Evolutionary conservation across 257 asterid genomes (phyloP).

Genomic region (Prunella vulgaris): DNA sequence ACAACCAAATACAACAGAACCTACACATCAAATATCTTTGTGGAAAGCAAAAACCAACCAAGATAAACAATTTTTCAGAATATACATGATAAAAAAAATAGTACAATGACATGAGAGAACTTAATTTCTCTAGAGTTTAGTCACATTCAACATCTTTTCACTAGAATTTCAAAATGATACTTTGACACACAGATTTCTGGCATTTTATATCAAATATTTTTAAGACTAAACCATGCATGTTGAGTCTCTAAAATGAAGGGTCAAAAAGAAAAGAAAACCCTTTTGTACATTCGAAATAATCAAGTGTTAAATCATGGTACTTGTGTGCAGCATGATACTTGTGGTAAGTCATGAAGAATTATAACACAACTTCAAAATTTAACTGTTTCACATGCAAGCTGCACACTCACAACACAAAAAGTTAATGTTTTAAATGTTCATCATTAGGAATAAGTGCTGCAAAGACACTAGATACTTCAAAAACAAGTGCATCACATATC

Average conservation of each 20-base stretch:
- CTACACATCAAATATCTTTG: not conserved
- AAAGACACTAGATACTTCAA: not conserved
- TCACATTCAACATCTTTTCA: not conserved
- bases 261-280: not conserved
- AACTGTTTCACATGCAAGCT: not conserved
- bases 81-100: conserved; percentile 9
- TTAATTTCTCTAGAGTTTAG: conserved; percentile 2
- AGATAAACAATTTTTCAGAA: not conserved
- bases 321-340: not conserved
- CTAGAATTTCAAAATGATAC: not conserved
- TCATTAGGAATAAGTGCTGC: not conserved
- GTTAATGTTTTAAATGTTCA: too few species aligned
- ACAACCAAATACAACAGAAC: not conserved
- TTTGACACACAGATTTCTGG: not conserved
- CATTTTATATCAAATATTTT: conserved; percentile 4
- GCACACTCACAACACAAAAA: not conserved
- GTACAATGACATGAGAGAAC: not conserved
- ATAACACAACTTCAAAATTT: not conserved
- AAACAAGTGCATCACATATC: not conserved
- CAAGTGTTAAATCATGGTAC: not conserved
- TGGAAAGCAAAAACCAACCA: not conserved
- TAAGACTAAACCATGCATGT: not conserved
- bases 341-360: too few species aligned
- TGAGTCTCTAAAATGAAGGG: not conserved
- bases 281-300: not conserved